Evolutionary conservation across 2,329 filamentous ascomycete genomes (phyloP).

Genomic region (Phoma sp.): DNA sequence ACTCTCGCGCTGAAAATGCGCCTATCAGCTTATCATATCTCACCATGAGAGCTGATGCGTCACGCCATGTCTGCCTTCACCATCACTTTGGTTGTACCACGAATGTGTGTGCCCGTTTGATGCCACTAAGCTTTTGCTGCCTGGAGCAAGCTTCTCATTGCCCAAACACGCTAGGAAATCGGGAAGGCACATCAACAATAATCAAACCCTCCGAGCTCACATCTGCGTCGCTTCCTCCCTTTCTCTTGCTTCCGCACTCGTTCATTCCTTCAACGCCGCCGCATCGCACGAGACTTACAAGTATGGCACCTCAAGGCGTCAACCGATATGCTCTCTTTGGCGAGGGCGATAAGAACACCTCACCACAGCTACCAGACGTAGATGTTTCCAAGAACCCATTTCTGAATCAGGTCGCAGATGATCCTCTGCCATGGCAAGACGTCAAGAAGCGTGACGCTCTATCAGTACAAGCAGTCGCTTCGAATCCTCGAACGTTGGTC

Average conservation of each 20-base stretch:
- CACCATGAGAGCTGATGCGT: neutral
- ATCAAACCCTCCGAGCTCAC: neutral
- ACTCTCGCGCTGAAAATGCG: neutral
- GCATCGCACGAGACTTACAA: neutral
- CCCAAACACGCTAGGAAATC: neutral
- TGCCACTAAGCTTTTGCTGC: constrained; percentile 9
- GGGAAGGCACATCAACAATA: constrained; percentile 1
- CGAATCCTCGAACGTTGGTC: constrained; percentile 12
- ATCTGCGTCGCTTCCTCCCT: neutral
- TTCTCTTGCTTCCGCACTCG: neutral
- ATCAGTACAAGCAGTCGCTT: neutral
- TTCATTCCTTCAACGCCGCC: neutral
- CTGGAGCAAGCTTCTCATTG: constrained; percentile 3
- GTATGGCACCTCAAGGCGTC: constrained; percentile 22
- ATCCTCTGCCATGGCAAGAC: constrained; percentile 35
- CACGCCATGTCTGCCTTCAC: constrained; percentile 7
- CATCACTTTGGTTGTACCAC: constrained; percentile 7
- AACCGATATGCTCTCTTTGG: constrained; percentile 38
- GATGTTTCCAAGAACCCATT: constrained; percentile 26
- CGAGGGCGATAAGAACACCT: constrained; percentile 16
- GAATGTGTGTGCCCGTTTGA: constrained; percentile 11
- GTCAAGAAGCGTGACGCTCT: constrained; percentile 30
- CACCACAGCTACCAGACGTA: constrained; percentile 1
- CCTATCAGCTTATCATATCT: neutral
- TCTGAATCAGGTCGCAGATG: constrained; percentile 31